phyloP scores from a whole-genome alignment of 768 basidiomycete species.

The Harrya chromipes region DNA sequence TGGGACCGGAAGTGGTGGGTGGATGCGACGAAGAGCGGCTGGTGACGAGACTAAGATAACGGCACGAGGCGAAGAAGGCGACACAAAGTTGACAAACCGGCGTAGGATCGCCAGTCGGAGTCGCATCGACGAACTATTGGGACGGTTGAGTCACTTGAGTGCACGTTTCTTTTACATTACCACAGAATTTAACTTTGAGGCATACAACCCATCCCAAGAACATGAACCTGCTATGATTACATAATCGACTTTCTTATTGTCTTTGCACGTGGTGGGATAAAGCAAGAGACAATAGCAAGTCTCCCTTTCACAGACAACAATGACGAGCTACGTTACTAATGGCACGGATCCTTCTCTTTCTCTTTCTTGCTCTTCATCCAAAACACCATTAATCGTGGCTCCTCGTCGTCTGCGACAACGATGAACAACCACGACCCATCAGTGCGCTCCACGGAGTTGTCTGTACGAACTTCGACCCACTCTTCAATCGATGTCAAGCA shows the following conservation, averaged over 20 bases:
- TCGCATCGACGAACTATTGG: too few relatives aligned
- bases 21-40: too few relatives aligned
- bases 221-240: constrained; percentile 14
- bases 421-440: constrained; percentile 32
- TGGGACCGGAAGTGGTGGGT: too few relatives aligned
- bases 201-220: too few relatives aligned
- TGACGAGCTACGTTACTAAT: constrained; percentile 11
- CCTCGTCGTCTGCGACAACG: constrained; percentile 29
- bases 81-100: too few relatives aligned
- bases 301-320: constrained; percentile 20
- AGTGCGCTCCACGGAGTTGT: constrained; percentile 11
- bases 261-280: constrained; percentile 19
- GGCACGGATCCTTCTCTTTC: not conserved
- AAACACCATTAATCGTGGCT: constrained; percentile 11
- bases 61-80: too few relatives aligned
- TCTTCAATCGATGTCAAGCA: constrained; percentile 23
- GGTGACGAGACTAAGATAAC: too few relatives aligned
- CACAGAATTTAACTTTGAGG: too few relatives aligned
- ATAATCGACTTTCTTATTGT: constrained; percentile 22
- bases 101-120: too few relatives aligned
- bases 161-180: too few relatives aligned
- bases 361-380: constrained; percentile 10
- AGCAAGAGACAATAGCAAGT: constrained; percentile 18
- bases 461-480: constrained; percentile 17
- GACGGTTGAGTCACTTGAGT: too few relatives aligned